A percentile compares a stretch with the other conserved stretches of the same genome.
phyloP scores from a whole-genome alignment of 176 grass and related monocot species.

The Hordeum marinum region DNA sequence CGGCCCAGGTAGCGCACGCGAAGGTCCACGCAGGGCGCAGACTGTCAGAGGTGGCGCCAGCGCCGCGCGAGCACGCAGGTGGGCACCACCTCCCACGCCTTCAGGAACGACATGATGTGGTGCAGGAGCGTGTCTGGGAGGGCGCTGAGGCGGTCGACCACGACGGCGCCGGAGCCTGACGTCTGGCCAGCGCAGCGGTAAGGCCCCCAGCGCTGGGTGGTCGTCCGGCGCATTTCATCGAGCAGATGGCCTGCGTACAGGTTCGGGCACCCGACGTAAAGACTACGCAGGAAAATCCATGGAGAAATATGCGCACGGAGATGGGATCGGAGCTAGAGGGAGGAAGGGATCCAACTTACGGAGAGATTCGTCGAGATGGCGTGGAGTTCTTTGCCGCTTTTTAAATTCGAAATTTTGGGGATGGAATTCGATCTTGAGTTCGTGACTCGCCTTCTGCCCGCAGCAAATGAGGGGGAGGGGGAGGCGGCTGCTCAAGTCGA shows the following conservation, averaged over 20 bases:
- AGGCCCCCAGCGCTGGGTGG: no score
- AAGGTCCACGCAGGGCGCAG: constrained; percentile 12
- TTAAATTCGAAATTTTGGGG: no score
- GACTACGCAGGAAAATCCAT: no score
- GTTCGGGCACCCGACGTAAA: neutral
- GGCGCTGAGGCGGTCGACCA: constrained; percentile 20
- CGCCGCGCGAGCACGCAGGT: constrained; percentile 27
- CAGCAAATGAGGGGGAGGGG: no score
- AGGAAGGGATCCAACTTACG: no score
- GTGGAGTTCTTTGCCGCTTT: no score
- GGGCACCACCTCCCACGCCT: constrained; percentile 33
- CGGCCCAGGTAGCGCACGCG: neutral
- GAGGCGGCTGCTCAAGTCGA: no score
- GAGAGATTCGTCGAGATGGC: no score
- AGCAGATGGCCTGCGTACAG: neutral
- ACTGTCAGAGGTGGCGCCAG: constrained; percentile 25
- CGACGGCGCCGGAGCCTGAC: neutral
- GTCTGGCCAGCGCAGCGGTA: neutral
- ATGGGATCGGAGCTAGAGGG: no score
- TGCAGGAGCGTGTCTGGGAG: constrained; percentile 25
- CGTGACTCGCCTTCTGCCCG: no score
- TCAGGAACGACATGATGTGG: constrained; percentile 23
- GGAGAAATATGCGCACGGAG: no score
- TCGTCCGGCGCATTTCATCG: neutral
- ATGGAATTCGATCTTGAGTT: no score